Percentiles rank a stretch among this genome's conserved stretches.
Evolutionary conservation across 441 rosid genomes (phyloP).

Genomic region (Pelargonium fulgidum): DNA sequence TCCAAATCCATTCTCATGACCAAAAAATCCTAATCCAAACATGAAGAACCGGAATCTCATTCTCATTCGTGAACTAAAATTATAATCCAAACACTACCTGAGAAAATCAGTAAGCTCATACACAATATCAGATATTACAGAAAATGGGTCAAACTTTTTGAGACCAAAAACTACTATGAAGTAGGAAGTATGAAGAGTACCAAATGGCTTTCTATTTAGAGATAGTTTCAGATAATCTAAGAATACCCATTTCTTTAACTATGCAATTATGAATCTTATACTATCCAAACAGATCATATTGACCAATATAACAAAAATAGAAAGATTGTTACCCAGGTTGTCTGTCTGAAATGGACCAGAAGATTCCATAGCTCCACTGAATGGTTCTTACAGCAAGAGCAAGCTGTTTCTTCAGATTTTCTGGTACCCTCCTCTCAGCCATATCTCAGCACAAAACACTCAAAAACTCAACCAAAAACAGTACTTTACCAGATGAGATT

Average conservation of each 20-base stretch:
- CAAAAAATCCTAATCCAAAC: no score
- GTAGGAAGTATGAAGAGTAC: no score
- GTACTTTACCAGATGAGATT: conserved; percentile 1
- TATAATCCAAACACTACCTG: not conserved
- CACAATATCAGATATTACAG: not conserved
- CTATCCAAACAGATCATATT: not conserved
- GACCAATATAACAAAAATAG: conserved; percentile 2
- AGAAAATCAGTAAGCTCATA: not conserved
- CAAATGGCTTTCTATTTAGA: no score
- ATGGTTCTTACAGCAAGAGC: conserved; percentile 68
- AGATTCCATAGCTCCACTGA: conserved; percentile 86
- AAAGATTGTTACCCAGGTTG: conserved; percentile 49
- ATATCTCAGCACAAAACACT: no score
- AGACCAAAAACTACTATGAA: not conserved
- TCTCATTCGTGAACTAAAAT: no score
- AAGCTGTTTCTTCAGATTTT: conserved; percentile 55
- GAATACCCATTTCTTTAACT: conserved; percentile 5
- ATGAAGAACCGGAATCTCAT: no score
- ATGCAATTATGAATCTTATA: not conserved
- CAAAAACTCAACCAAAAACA: not conserved
- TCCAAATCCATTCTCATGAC: no score
- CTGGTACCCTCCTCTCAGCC: conserved; percentile 28
- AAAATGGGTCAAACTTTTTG: not conserved
- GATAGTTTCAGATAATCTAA: not conserved
- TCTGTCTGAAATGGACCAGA: conserved; percentile 62